Evolutionary conservation across 495 filamentous ascomycete genomes (phyloP).

Genomic region (Glarea lozoyensis): DNA sequence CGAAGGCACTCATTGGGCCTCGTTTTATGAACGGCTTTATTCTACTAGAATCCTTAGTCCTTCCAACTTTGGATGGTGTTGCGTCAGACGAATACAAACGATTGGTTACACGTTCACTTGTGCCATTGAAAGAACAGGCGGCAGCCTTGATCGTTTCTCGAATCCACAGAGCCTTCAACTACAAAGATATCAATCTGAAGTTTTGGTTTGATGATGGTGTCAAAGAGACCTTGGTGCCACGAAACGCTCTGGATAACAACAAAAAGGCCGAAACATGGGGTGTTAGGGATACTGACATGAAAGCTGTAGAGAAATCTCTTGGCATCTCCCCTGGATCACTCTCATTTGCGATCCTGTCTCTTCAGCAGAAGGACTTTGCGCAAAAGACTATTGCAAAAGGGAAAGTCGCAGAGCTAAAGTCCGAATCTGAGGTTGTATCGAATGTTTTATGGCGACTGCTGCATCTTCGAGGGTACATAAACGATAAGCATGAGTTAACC

Average conservation of each 20-base stretch:
- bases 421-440: conserved; percentile 62
- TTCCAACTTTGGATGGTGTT: conserved; percentile 73
- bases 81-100: conserved; percentile 71
- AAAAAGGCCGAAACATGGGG: conserved; percentile 64
- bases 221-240: conserved; percentile 53
- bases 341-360: conserved; percentile 44
- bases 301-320: conserved; percentile 23
- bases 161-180: conserved; percentile 71
- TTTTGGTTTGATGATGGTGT: conserved; percentile 75
- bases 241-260: conserved; percentile 52
- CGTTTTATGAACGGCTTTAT: conserved; percentile 74
- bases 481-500: conserved; percentile 73
- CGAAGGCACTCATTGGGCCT: conserved; percentile 68
- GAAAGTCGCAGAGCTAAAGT: conserved; percentile 37
- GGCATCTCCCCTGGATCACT: conserved; percentile 36
- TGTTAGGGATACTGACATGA: conserved; percentile 45
- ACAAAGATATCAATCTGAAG: conserved; percentile 62
- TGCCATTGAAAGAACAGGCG: conserved; percentile 62
- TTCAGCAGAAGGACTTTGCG: conserved; percentile 57
- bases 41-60: conserved; percentile 63
- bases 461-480: conserved; percentile 77
- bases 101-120: conserved; percentile 63
- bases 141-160: conserved; percentile 66
- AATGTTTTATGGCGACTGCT: conserved; percentile 83
- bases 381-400: conserved; percentile 47